Percentiles rank a stretch among this genome's conserved stretches.
Conservation (phyloP, 768 basidiomycete genomes). For the Auriculariales sp. region DNA sequence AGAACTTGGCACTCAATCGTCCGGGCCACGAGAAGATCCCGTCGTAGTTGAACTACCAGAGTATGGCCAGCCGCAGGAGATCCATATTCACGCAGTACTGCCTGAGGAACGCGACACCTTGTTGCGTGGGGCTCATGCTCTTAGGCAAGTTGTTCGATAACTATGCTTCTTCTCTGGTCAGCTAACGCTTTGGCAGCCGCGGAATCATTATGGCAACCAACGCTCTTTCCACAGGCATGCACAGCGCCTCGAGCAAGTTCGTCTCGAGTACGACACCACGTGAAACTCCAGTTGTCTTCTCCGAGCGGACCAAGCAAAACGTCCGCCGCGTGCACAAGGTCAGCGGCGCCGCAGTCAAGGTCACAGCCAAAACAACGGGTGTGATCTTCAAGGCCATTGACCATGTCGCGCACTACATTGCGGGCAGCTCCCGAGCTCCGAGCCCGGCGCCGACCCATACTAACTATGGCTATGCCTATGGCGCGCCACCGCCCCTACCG, state of each 20-base stretch:
- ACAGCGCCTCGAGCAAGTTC: constrained; percentile 45
- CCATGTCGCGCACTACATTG: constrained; percentile 34
- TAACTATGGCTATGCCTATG: background rate
- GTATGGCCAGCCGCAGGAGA: constrained; percentile 23
- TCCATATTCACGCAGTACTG: constrained; percentile 47
- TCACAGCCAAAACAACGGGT: constrained; percentile 46
- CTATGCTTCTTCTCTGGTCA: constrained; percentile 3
- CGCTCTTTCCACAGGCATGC: constrained; percentile 46
- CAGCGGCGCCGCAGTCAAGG: constrained; percentile 49
- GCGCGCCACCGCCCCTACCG: constrained; percentile 18
- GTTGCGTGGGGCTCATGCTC: constrained; percentile 36
- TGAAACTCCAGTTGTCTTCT: constrained; percentile 40
- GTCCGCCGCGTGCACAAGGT: constrained; percentile 48
- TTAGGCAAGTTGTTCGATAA: constrained; percentile 32
- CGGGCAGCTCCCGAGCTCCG: constrained; percentile 10
- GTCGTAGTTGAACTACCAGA: constrained; percentile 61
- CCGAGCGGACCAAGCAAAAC: constrained; percentile 40
- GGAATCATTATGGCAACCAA: constrained; percentile 55
- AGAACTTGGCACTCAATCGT: constrained; percentile 39
- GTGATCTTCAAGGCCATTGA: constrained; percentile 48
- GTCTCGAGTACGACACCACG: constrained; percentile 41
- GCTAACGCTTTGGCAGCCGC: constrained; percentile 25
- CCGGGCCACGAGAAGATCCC: constrained; percentile 41
- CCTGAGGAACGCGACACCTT: constrained; percentile 62
- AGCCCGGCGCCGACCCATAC: background rate